phyloP scores from a whole-genome alignment of 345 rosid genomes.

The Dovyalis caffra region DNA sequence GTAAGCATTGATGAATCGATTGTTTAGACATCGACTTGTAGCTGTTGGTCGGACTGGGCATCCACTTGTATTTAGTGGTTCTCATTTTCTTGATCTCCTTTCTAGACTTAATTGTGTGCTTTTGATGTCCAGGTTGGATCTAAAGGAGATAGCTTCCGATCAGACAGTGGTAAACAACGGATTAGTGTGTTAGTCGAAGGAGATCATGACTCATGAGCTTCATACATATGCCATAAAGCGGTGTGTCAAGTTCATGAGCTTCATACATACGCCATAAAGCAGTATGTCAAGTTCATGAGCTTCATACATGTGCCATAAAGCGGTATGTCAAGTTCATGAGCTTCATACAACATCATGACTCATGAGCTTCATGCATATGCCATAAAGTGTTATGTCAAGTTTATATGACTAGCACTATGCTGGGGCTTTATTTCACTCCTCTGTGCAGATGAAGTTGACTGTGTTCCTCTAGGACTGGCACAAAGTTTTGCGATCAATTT shows the following conservation, averaged over 20 bases:
- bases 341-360: constrained; percentile 15
- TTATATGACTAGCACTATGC: background rate
- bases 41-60: background rate
- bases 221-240: background rate
- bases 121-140: constrained; percentile 70
- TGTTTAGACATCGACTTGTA: background rate
- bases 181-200: constrained; percentile 20
- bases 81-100: background rate
- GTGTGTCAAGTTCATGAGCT: too few species aligned
- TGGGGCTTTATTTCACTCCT: background rate
- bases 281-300: too few species aligned
- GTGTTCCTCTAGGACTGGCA: background rate
- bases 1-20: constrained; percentile 36
- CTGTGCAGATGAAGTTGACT: background rate
- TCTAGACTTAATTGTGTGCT: constrained; percentile 20
- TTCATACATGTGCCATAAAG: background rate
- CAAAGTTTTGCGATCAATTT: background rate
- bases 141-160: constrained; percentile 80
- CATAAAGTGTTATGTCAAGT: background rate
- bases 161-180: constrained; percentile 28
- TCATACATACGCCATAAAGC: constrained; percentile 1
- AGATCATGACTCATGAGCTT: constrained; percentile 20
- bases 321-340: too few species aligned
- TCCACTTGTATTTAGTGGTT: background rate
- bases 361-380: constrained; percentile 12